These are phyloP conservation scores for Rhytidiadelphus loreus DNA, from an alignment of 225 moss, liverwort and hornwort species.

Conservation along the genomic window DNA sequence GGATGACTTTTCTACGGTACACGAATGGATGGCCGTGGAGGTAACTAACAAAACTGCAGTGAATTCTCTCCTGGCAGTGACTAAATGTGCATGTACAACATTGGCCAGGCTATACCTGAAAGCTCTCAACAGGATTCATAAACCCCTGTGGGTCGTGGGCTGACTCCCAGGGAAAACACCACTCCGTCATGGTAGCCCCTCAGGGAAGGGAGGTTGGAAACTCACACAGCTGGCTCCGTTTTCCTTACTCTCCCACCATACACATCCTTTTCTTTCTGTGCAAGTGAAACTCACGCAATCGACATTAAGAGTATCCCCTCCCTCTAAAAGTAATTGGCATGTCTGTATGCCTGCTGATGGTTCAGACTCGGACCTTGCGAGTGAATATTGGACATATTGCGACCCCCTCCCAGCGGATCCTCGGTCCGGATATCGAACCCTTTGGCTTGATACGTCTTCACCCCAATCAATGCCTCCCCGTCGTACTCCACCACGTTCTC, in stretches of 20 bases:
- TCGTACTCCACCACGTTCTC: conserved; percentile 60
- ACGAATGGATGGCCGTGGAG: conserved; percentile 3
- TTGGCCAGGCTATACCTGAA: conserved; percentile 30
- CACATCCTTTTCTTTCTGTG: not conserved
- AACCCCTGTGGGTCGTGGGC: conserved; percentile 4
- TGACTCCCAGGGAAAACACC: conserved; percentile 7
- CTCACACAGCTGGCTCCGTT: not conserved
- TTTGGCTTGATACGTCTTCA: conserved; percentile 37
- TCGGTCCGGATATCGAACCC: conserved; percentile 39
- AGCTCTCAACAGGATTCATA: conserved; percentile 14
- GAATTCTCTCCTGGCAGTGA: not conserved
- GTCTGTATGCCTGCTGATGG: conserved; percentile 31
- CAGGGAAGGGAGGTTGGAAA: not conserved
- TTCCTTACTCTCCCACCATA: not conserved
- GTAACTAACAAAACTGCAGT: conserved; percentile 7
- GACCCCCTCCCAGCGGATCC: conserved; percentile 29
- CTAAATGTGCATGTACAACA: not conserved
- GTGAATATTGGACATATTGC: conserved; percentile 22
- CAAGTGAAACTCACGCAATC: conserved; percentile 18
- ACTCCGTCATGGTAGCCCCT: conserved; percentile 16
- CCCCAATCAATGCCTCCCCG: conserved; percentile 47
- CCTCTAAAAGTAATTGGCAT: conserved; percentile 28
- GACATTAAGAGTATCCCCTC: not conserved
- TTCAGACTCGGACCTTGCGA: conserved; percentile 43
- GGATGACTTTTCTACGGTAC: not conserved